A percentile compares a stretch with the other conserved stretches of the same genome.
Evolutionary conservation across 2,329 filamentous ascomycete genomes (phyloP).

Genomic region (Colletotrichum cordylinicola): DNA sequence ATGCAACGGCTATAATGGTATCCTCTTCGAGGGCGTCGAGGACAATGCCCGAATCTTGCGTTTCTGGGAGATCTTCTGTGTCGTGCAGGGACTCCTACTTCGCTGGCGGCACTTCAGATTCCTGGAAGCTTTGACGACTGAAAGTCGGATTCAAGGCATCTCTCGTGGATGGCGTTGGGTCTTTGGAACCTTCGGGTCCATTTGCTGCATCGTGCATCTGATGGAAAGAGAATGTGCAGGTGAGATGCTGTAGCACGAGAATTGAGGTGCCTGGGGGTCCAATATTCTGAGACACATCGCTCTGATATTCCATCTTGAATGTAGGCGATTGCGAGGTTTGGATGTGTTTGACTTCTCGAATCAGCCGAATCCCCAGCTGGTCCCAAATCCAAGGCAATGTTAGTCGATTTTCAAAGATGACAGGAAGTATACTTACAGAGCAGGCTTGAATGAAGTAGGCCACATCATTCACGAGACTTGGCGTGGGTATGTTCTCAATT

Average conservation of each 20-base stretch:
- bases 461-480: background rate
- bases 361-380: slow-evolving; percentile 5
- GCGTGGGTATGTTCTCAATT: background rate
- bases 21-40: background rate
- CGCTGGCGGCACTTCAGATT: background rate
- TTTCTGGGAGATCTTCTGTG: background rate
- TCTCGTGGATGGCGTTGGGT: background rate
- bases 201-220: background rate
- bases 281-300: slow-evolving; percentile 34
- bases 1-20: background rate
- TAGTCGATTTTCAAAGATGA: background rate
- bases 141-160: background rate
- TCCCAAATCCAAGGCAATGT: background rate
- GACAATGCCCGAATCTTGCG: slow-evolving; percentile 4
- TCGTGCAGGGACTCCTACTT: background rate
- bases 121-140: background rate
- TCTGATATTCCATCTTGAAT: slow-evolving; percentile 43
- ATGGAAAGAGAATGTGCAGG: slow-evolving; percentile 8
- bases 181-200: background rate
- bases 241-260: slow-evolving; percentile 28
- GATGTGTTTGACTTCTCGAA: background rate
- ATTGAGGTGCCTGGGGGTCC: slow-evolving; percentile 30
- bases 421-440: background rate
- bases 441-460: background rate
- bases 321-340: slow-evolving; percentile 8